A percentile compares a stretch with the other conserved stretches of the same genome.
These are phyloP conservation scores for Blastomyces gilchristii DNA, from an alignment of 2,329 filamentous ascomycete species.

Conservation along the genomic window DNA sequence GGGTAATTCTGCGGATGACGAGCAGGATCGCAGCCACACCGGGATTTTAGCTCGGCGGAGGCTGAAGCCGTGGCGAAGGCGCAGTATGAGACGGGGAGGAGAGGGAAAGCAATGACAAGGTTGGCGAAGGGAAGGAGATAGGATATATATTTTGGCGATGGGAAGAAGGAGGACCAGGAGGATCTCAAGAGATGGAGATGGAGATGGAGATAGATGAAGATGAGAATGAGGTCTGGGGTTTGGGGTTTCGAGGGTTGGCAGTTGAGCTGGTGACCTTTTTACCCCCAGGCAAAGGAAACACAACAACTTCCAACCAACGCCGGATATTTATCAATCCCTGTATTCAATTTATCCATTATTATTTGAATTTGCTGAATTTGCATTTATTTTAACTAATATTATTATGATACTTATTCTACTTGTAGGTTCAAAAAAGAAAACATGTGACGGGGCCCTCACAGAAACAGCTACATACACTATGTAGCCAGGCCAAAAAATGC, in stretches of 20 bases:
- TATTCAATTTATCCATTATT: neutral
- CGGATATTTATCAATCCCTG: neutral
- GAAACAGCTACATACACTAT: neutral
- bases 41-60: slow-evolving; percentile 9
- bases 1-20: slow-evolving; percentile 5
- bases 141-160: neutral
- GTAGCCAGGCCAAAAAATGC: neutral
- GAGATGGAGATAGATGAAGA: slow-evolving; percentile 6
- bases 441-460: neutral
- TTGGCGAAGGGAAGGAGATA: slow-evolving; percentile 12
- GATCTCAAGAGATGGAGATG: slow-evolving; percentile 2
- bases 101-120: slow-evolving; percentile 8
- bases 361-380: neutral
- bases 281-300: neutral
- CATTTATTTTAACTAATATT: neutral
- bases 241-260: too few relatives aligned
- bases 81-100: slow-evolving; percentile 7
- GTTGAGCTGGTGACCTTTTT: slow-evolving; percentile 1
- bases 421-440: neutral
- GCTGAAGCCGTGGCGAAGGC: slow-evolving; percentile 11
- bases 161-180: neutral
- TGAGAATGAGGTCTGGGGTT: neutral
- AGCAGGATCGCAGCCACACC: slow-evolving; percentile 6
- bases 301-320: neutral
- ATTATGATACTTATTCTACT: neutral